Evolutionary conservation across 495 filamentous ascomycete genomes (phyloP).

Genomic region (Xylaria longipes): DNA sequence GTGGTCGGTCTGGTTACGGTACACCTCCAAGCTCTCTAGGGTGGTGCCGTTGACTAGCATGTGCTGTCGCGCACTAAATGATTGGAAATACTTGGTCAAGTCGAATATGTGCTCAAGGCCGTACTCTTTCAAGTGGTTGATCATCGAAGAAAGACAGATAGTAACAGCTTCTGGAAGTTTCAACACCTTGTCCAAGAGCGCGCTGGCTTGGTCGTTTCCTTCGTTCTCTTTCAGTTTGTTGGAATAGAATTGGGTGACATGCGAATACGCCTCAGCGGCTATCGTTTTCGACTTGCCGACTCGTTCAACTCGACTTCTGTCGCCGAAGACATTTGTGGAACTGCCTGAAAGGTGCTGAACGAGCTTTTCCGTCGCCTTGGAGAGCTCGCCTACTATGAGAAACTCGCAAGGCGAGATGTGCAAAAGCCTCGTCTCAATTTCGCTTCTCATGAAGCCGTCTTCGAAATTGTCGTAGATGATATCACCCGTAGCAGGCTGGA

Average conservation of each 20-base stretch:
- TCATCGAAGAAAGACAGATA: constrained; percentile 95
- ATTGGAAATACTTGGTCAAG: constrained; percentile 96
- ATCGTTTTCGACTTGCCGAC: constrained; percentile 79
- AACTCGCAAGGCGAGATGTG: constrained; percentile 98
- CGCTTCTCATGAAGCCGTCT: constrained; percentile 97
- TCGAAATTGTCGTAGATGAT: constrained; percentile 97
- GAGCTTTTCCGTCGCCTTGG: constrained; percentile 92
- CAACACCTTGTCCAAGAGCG: constrained; percentile 84
- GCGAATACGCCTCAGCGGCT: constrained; percentile 82
- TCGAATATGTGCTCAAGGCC: constrained; percentile 96
- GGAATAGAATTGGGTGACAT: constrained; percentile 94
- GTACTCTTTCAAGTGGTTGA: constrained; percentile 90
- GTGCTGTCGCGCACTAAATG: constrained; percentile 91
- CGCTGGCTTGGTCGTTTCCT: constrained; percentile 53
- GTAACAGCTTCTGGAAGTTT: constrained; percentile 85
- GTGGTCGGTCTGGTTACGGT: constrained; percentile 92
- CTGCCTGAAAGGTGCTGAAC: constrained; percentile 88
- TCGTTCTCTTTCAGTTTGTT: constrained; percentile 71
- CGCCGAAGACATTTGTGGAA: constrained; percentile 89
- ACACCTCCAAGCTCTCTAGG: constrained; percentile 91
- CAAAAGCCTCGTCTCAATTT: constrained; percentile 91
- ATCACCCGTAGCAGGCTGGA: constrained; percentile 94
- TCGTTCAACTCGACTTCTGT: constrained; percentile 83
- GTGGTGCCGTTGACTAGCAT: constrained; percentile 98
- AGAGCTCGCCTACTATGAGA: constrained; percentile 91